Evolutionary conservation across 2,329 filamentous ascomycete genomes (phyloP).

Genomic region (Mollisia scopiformis): DNA sequence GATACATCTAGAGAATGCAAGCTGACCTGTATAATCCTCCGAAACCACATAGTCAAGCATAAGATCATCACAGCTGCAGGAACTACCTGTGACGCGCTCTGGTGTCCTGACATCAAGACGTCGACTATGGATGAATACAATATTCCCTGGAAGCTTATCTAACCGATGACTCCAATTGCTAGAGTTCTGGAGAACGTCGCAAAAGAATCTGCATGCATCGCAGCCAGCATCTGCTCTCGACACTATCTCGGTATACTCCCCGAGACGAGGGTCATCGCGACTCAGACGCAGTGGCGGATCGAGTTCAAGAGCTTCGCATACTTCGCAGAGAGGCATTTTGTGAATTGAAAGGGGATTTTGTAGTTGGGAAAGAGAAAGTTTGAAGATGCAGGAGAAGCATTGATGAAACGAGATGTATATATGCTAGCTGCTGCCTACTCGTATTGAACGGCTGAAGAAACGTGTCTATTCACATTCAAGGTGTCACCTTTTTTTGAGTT

Average conservation of each 20-base stretch:
- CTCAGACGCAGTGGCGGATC: background rate
- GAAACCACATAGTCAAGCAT: background rate
- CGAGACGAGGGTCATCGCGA: no score
- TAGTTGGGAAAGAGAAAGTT: background rate
- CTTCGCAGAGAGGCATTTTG: conserved; percentile 5
- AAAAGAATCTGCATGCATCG: conserved; percentile 4
- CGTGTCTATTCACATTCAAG: background rate
- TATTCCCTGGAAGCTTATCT: background rate
- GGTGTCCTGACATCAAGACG: background rate
- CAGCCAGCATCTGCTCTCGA: background rate
- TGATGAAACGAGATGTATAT: background rate
- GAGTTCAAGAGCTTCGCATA: conserved; percentile 3
- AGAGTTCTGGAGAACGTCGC: background rate
- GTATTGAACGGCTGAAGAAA: background rate
- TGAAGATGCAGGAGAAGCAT: background rate
- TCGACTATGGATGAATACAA: background rate
- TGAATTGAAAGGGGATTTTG: background rate
- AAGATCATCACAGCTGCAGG: conserved; percentile 4
- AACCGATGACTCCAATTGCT: background rate
- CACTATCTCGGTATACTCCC: background rate
- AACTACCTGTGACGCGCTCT: background rate
- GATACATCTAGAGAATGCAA: no score
- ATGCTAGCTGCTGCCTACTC: background rate
- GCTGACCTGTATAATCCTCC: conserved; percentile 1
- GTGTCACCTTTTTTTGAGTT: background rate